Percentiles rank a stretch among this genome's conserved stretches.
Evolutionary conservation across 2,329 filamentous ascomycete genomes (phyloP).

Genomic region (Fusarium newnesense): DNA sequence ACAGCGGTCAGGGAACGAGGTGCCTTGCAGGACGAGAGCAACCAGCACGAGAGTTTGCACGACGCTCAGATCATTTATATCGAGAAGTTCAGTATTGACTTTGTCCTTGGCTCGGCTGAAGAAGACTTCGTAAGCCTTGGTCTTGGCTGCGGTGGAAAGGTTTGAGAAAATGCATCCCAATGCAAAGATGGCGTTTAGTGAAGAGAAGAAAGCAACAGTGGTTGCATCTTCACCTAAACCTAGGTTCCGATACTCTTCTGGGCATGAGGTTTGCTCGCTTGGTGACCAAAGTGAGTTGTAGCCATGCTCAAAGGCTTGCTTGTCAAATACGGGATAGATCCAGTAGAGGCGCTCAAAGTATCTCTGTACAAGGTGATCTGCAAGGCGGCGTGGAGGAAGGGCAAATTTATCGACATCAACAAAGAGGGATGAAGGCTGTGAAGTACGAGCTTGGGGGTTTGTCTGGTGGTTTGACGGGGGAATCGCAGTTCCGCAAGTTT

Average conservation of each 20-base stretch:
- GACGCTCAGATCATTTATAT: not conserved
- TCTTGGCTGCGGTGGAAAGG: not conserved
- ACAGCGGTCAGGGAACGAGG: not conserved
- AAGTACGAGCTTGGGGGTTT: not conserved
- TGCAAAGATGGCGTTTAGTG: not conserved
- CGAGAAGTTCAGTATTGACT: not conserved
- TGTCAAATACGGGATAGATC: not conserved
- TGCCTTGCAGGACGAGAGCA: not conserved
- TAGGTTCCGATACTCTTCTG: not conserved
- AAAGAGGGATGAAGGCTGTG: not conserved
- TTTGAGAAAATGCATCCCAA: not conserved
- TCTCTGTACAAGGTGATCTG: not conserved
- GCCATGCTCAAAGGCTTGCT: not conserved
- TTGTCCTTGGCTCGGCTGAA: not conserved
- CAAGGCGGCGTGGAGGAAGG: not conserved
- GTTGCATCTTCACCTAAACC: not conserved
- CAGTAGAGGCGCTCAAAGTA: not conserved
- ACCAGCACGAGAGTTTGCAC: not conserved
- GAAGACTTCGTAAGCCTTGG: not conserved
- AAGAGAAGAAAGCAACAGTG: not conserved
- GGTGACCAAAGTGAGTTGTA: not conserved
- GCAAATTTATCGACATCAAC: not conserved
- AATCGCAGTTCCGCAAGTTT: not conserved
- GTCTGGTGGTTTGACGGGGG: accelerated
- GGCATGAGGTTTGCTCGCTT: not conserved